These are phyloP conservation scores for Venturia asperata DNA, from an alignment of 2,329 filamentous ascomycete species.

Conservation along the genomic window DNA sequence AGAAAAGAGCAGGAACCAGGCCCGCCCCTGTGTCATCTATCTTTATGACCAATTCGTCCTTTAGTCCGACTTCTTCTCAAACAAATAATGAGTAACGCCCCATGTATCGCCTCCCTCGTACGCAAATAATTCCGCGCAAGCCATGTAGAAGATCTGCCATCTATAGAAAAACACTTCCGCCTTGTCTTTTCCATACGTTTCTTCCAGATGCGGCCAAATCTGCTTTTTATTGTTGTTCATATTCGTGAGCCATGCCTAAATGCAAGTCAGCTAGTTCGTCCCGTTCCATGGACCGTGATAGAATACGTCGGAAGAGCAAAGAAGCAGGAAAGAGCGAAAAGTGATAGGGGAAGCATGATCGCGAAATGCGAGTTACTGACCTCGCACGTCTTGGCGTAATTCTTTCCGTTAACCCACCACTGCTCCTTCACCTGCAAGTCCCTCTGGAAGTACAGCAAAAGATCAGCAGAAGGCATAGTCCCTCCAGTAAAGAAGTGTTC, in stretches of 20 bases:
- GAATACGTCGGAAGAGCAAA: too few relatives aligned
- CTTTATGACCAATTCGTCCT: too few relatives aligned
- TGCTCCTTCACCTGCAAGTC: constrained; percentile 54
- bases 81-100: constrained; percentile 61
- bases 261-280: not conserved
- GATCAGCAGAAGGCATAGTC: constrained; percentile 62
- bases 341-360: too few relatives aligned
- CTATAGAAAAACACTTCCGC: constrained; percentile 58
- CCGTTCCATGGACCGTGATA: not conserved
- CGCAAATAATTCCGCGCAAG: constrained; percentile 62
- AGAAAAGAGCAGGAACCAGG: too few relatives aligned
- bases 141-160: constrained; percentile 68
- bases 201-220: constrained; percentile 57
- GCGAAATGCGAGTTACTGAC: constrained; percentile 30
- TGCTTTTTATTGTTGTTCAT: constrained; percentile 53
- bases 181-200: constrained; percentile 58
- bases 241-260: constrained; percentile 53
- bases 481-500: constrained; percentile 67
- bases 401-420: constrained; percentile 64
- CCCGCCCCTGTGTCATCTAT: too few relatives aligned
- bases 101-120: constrained; percentile 59
- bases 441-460: constrained; percentile 60
- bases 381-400: constrained; percentile 66
- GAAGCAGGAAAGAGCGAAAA: too few relatives aligned
- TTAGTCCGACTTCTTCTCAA: constrained; percentile 46